Evolutionary conservation across 345 rosid genomes (phyloP).

Genomic region (Eucalyptus polybractea): DNA sequence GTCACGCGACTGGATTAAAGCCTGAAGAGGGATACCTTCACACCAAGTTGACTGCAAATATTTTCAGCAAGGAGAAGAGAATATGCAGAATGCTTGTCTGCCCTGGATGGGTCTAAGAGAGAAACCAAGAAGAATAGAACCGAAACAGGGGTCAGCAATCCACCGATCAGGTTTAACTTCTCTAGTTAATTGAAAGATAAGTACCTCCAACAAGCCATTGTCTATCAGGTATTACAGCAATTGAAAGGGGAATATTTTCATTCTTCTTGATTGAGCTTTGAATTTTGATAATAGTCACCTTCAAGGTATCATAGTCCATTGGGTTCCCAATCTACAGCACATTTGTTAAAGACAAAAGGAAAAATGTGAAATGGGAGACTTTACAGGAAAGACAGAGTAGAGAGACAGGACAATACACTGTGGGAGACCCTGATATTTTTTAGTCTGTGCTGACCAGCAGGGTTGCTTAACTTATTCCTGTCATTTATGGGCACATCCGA

Average conservation of each 20-base stretch:
- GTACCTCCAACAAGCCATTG: slow-evolving; percentile 85
- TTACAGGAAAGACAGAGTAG: neutral
- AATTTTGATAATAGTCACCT: slow-evolving; percentile 51
- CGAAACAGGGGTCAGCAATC: neutral
- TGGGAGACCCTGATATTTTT: slow-evolving; percentile 51
- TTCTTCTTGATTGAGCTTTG: slow-evolving; percentile 32
- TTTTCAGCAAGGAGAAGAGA: slow-evolving; percentile 91
- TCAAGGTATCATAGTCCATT: slow-evolving; percentile 56
- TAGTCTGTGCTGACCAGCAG: slow-evolving; percentile 28
- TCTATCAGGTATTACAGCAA: slow-evolving; percentile 78
- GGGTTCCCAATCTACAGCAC: slow-evolving; percentile 75
- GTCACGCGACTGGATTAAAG: neutral
- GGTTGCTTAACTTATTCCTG: slow-evolving; percentile 29
- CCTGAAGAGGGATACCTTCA: slow-evolving; percentile 31
- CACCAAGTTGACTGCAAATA: slow-evolving; percentile 78
- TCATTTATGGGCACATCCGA: slow-evolving; percentile 83
- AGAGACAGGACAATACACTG: slow-evolving; percentile 30
- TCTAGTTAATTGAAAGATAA: neutral
- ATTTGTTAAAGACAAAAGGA: neutral
- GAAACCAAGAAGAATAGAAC: neutral
- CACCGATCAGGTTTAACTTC: neutral
- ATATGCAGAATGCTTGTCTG: slow-evolving; percentile 85
- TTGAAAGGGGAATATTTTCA: slow-evolving; percentile 52
- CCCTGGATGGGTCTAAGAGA: slow-evolving; percentile 67
- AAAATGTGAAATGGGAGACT: neutral